Base-by-base conservation (phyloP, 768 basidiomycete genomes). In the Lactifluus echinatus region DNA sequence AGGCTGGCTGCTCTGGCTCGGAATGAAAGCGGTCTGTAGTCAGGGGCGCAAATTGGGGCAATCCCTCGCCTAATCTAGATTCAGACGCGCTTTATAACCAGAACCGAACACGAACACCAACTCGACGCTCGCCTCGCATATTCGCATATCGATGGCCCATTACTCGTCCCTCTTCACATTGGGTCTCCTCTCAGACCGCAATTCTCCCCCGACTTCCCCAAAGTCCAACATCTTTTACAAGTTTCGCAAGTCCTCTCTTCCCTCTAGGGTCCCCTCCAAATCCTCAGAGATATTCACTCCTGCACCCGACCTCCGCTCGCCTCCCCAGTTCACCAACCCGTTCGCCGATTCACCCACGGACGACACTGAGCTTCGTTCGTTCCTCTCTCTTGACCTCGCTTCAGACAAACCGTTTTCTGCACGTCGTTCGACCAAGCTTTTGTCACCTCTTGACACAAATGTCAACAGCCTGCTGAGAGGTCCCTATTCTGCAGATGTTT, bases 371-470 rank as follows among this genome's bases (percentile, higher is more conserved):
- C 52, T 63, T 65, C 76, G 79, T 40, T 86, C 85, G 2, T 86
- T 85, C 67, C 77, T 87, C 50, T 85, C 80, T 34, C 77, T 87
- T 53, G 85, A 87, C 67, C 75, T 84, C 4, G 84, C 83, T 37
- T 80, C 82, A 66, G 73, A 75, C 24, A 72, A 73, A 60, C 74
- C 73, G 3, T 66, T 71, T 54, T 70, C 73, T 37, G 70, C 75
- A 11, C 44, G 37, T 8, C 56, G 42, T n/a, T 44, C 53, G 0
- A 12, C 4, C 2, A 75, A 74, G 44, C 73, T 72, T 26, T 66
- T 73, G 40, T 63, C 66, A 17, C 69, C 71, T 49, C 76, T 71
- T 53, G 64, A 66, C 40, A 72, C 71, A 2, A 59, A 26, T 52
- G 42, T 50, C 42, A 48, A 7, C 19, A 59, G 4, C 42, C 56